Evolutionary conservation across 305 asterid genomes (phyloP).

Genomic region (Stenogyne calaminthoides): DNA sequence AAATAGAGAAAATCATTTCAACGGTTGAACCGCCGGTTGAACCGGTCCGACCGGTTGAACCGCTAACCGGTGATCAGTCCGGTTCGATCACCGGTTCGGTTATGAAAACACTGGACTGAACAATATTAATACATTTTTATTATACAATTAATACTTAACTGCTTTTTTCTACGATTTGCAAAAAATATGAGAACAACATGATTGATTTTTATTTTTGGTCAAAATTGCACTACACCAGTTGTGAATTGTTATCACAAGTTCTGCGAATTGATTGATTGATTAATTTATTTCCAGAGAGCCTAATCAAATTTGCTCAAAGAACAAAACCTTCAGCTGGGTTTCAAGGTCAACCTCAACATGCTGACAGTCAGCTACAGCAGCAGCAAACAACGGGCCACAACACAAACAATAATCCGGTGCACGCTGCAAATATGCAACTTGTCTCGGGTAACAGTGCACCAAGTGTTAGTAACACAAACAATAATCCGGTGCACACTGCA

Average conservation of each 20-base stretch:
- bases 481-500: no score
- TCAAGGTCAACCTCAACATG: slow-evolving; percentile 57
- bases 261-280: background rate
- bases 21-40: no score
- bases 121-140: no score
- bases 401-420: slow-evolving; percentile 41
- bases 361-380: slow-evolving; percentile 29
- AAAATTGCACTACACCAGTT: background rate
- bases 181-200: background rate
- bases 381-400: slow-evolving; percentile 43
- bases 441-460: slow-evolving; percentile 36
- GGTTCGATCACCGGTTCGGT: no score
- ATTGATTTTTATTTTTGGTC: background rate
- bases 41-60: no score
- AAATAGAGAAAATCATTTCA: no score
- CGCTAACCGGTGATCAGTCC: no score
- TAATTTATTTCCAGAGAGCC: slow-evolving; percentile 52
- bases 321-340: slow-evolving; percentile 44
- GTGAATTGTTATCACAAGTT: background rate
- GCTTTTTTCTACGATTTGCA: background rate
- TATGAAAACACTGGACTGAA: no score
- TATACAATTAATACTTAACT: background rate
- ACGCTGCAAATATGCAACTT: slow-evolving; percentile 42
- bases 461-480: no score
- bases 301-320: slow-evolving; percentile 63